Base-by-base conservation (phyloP, 2,329 filamentous ascomycete species). In the Bertia moriformis region DNA sequence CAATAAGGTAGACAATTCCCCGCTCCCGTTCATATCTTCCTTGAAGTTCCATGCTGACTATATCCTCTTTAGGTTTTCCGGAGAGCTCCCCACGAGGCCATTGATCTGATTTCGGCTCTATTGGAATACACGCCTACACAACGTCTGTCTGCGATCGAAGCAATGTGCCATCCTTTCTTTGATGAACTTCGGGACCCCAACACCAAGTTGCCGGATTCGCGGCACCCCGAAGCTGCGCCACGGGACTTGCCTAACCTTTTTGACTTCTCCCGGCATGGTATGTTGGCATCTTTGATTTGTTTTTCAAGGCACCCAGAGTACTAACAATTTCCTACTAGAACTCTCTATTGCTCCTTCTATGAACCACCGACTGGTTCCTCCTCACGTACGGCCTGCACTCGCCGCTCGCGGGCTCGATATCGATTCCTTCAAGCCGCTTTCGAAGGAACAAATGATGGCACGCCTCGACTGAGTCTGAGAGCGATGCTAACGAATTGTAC, bases 111-210 rank as follows among this genome's bases (percentile, higher is more conserved):
- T 57, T 91, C 87, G 40, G 81, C 83, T 45, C 69, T 98, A 41
- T 71, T 98, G 42, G 91, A 98, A 64, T 98, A 98, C 63, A 98
- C 91, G 0, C 91, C 91, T 7, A 96, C 91, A 1, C 87, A 96
- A 65, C 83, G 91, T 51, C 72, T 95, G 47, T 85, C 86, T 4
- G 87, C 91, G 17, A 78, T 98, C 45, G 86, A 96, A 53, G 91
- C 91, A 39, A 94, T 98, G 88, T 83, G 93, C 42, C 91, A 98
- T 53, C 87, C 91, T 27, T 98, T 96, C 73, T 98, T 98, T 54
- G 89, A 98, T 54, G 91, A 98, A 62, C 71, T 98, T 45, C 77
- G 91, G 52, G 87, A 95, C 52, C 85, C 87, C n/a, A 78, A 60
- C 57, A 96, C 88, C 43, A 84, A 82, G 58, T 71, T 98, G 47